These are phyloP conservation scores for Breviolum minutum DNA, from an alignment of 73 alveolate genomes.

Conservation along the genomic window DNA sequence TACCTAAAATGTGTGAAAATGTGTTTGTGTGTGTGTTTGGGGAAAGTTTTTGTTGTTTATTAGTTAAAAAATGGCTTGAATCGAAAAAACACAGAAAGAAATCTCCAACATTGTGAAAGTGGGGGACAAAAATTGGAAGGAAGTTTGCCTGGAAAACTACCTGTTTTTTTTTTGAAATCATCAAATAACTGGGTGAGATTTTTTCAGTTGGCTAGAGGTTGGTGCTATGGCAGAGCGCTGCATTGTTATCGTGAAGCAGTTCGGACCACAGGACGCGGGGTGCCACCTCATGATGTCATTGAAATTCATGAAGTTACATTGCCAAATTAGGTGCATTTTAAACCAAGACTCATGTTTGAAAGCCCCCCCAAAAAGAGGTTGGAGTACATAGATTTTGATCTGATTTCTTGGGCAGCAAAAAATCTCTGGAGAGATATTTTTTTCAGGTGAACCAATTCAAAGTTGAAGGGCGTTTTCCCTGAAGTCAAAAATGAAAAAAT, in stretches of 20 bases:
- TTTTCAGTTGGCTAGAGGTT: neutral
- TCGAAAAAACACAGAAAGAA: neutral
- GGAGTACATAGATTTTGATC: neutral
- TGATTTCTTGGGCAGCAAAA: too few relatives aligned
- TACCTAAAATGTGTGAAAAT: too few relatives aligned
- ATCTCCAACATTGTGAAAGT: neutral
- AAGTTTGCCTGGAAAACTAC: neutral
- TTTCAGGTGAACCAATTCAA: too few relatives aligned
- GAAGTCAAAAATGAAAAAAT: too few relatives aligned
- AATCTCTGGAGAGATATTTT: too few relatives aligned
- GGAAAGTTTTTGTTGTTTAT: neutral
- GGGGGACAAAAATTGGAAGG: neutral
- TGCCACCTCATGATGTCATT: too few relatives aligned
- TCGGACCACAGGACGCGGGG: conserved; percentile 42
- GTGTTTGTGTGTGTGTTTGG: neutral
- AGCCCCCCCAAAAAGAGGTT: neutral
- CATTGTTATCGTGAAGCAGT: neutral
- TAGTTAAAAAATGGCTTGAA: neutral
- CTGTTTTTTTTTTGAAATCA: neutral
- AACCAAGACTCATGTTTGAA: neutral
- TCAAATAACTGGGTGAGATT: neutral
- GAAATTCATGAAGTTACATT: too few relatives aligned
- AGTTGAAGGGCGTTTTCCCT: too few relatives aligned
- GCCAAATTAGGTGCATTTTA: too few relatives aligned
- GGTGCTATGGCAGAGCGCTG: conserved; percentile 45